A percentile compares a stretch with the other conserved stretches of the same genome.
phyloP scores from a whole-genome alignment of 2,329 filamentous ascomycete species.

The Scorias spongiosa region DNA sequence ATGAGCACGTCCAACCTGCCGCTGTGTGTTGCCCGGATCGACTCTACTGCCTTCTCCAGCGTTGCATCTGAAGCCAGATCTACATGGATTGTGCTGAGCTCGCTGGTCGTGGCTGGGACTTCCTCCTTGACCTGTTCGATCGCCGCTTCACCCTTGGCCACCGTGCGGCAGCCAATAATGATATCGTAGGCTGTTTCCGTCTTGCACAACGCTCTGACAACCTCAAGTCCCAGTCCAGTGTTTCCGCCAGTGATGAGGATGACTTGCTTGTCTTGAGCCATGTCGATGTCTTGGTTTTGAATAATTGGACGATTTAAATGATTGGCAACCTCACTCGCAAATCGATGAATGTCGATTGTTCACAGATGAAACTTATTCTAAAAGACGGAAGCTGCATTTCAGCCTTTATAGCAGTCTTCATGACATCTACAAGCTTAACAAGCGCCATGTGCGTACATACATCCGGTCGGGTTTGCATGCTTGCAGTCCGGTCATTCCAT shows the following conservation, averaged over 20 bases:
- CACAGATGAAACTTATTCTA: too few relatives aligned
- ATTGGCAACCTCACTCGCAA: too few relatives aligned
- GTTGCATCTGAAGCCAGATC: constrained; percentile 40
- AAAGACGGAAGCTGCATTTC: too few relatives aligned
- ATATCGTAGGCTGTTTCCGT: constrained; percentile 37
- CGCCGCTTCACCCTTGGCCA: constrained; percentile 37
- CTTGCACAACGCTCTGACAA: constrained; percentile 37
- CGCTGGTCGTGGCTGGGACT: constrained; percentile 25
- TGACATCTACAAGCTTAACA: too few relatives aligned
- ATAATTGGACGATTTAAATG: too few relatives aligned
- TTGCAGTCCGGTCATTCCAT: too few relatives aligned
- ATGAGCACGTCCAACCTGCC: constrained; percentile 38
- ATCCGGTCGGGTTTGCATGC: too few relatives aligned
- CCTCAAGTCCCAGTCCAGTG: constrained; percentile 45
- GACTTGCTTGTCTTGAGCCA: constrained; percentile 20
- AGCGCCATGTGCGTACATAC: too few relatives aligned
- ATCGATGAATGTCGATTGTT: too few relatives aligned
- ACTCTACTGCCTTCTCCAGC: constrained; percentile 31
- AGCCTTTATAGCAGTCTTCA: too few relatives aligned
- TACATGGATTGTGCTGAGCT: constrained; percentile 33
- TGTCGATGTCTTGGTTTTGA: background rate
- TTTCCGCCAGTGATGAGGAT: constrained; percentile 44
- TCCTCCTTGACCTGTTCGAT: constrained; percentile 28
- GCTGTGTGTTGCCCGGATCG: constrained; percentile 24
- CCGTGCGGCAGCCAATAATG: constrained; percentile 38